Base-by-base conservation (phyloP, 2,329 filamentous ascomycete species). In the Bipolaris zeicola region DNA sequence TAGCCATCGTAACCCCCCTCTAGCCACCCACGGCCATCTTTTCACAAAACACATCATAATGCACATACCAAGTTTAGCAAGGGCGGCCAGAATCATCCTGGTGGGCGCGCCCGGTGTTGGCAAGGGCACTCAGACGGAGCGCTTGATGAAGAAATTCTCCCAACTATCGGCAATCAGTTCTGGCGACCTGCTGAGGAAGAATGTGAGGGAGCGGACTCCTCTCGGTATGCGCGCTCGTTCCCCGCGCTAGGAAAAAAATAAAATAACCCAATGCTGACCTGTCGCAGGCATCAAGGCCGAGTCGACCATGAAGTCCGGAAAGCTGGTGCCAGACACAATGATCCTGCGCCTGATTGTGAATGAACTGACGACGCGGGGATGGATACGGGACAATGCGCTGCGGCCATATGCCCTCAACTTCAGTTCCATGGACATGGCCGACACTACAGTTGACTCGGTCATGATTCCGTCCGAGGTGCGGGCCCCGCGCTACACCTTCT, bases 31-130 rank as follows among this genome's bases (percentile, higher is more conserved):
- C 31, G 22, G 28, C 37, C 34, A 47, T 39, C 56, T 18, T 43
- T 16, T 26, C 24, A 38, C 48, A 42, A 36, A 38, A 36, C 6
- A 41, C 18, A 43, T 16, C 28, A 52, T 26, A 33, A 76, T 76
- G 70, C 53, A 69, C 34, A 44, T 51, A 33, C 51, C 53, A 34
- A 52, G 24, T 28, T 65, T 77, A 14, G 62, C 71, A 39, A 88
- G 84, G 79, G 94, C 95, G 55, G 95, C 95, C 52, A 90, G 95
- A 61, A 89, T 98, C 62, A 98, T 99, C 73, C 87, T 99, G 65
- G 87, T 99, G 68, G 95, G 95, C 68, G 93, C 94, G 50, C 95
- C 95, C n/a, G 93, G 93, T 56, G 95, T 96, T 55, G 95, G 95
- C 61, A 99, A 99, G 78, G 95, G 94, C 61, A 99, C 95, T 3